These are phyloP conservation scores for Osmanthus fragrans DNA, from an alignment of 257 asterid genomes.

Conservation along the genomic window DNA sequence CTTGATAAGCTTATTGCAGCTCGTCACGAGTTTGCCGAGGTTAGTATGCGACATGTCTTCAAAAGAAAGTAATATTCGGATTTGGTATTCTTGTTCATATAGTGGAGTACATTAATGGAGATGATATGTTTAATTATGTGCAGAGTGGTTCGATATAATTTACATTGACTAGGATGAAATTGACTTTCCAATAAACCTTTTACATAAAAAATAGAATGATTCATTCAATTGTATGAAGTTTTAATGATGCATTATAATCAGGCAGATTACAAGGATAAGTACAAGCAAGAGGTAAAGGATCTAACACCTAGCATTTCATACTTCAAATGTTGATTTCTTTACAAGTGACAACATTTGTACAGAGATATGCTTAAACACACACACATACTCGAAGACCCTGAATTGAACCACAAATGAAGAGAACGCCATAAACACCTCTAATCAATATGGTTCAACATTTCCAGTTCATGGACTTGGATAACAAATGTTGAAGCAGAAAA, in stretches of 20 bases:
- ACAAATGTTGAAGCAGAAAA: neutral
- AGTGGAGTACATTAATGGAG: neutral
- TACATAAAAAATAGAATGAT: neutral
- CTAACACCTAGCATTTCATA: neutral
- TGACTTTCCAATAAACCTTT: neutral
- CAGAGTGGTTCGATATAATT: neutral
- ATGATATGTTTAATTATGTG: neutral
- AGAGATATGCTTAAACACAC: neutral
- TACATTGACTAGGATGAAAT: neutral
- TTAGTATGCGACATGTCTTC: constrained; percentile 24
- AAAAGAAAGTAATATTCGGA: neutral
- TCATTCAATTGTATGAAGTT: neutral
- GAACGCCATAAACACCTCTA: neutral
- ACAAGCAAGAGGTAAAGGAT: neutral
- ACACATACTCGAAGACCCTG: neutral
- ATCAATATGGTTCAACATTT: neutral
- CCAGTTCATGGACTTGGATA: neutral
- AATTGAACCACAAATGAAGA: neutral
- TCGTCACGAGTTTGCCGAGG: constrained; percentile 94
- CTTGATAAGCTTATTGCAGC: constrained; percentile 87
- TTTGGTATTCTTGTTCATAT: neutral
- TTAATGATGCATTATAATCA: neutral
- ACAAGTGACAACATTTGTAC: neutral
- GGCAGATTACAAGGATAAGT: neutral
- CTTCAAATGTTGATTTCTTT: neutral